Evolutionary conservation across 345 rosid genomes (phyloP), one percentile per base, ranked within the genome.

Genomic region (Brassica nigra): DNA sequence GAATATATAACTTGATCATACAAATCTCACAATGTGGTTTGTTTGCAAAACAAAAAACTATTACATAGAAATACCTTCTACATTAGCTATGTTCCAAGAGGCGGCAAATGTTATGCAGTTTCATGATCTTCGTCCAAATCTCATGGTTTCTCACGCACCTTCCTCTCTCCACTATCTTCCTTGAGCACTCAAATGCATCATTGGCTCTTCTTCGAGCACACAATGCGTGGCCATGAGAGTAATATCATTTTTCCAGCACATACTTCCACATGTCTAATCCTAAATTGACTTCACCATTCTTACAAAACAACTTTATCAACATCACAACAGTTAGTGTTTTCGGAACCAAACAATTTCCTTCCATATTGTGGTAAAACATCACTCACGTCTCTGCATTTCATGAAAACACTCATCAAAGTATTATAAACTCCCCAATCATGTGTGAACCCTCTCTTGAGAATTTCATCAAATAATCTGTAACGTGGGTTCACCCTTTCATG

Each of bases 271-370:
- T 47, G 70, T 80, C 66, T 75, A 91, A 30, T 44, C 92, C 97
- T 73, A 86, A 63, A 86, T 91, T 91, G 57, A 89, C 66, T 80
- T 67, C 81, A 8, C 81, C 63, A 74, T 90, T 92, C 6, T 73
- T 76, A 61, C 95, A 92, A 65, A 92, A 94, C 36, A 78, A 78
- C 80, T 94, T 94, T 92, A 90, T 90, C 86, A 94, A 44, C 95
- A 92, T 91, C 77, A 94, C 95, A 54, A 86, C 87, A 0, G 92
- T 94, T 18, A 87, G 85, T 20, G 95, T 84, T 79, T 86, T 86
- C 2, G 97, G 98, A 36, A 92, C 86, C 75, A 90, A 83, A 44
- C 81, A 85, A n/a, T 71, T 84, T 6, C 55, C 86, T 14, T 85
- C 68, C 98, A 94, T 92, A 81, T 78, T 88, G 15, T 77, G 29